These are phyloP conservation scores for Penicillium arizonense DNA, from an alignment of 495 filamentous ascomycete species.

Conservation along the genomic window DNA sequence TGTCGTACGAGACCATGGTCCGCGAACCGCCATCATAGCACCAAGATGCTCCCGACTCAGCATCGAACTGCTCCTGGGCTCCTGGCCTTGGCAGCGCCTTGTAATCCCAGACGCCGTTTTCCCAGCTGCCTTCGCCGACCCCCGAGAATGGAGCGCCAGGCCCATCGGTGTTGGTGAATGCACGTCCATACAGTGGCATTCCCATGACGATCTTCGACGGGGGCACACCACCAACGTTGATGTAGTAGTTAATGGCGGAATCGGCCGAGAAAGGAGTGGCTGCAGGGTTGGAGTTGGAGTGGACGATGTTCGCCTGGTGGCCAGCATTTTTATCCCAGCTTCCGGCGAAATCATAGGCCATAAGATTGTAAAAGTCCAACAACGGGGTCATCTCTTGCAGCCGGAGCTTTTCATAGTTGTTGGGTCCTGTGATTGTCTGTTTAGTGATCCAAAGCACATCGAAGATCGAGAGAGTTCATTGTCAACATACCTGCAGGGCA, in stretches of 20 bases:
- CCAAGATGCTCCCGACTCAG: slow-evolving; percentile 59
- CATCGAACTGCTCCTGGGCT: slow-evolving; percentile 37
- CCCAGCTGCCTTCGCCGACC: slow-evolving; percentile 65
- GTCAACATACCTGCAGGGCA: slow-evolving; percentile 40
- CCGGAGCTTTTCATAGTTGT: slow-evolving; percentile 67
- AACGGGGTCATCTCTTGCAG: slow-evolving; percentile 67
- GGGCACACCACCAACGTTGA: slow-evolving; percentile 51
- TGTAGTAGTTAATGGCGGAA: slow-evolving; percentile 60
- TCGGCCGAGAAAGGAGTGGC: slow-evolving; percentile 57
- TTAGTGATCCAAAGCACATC: slow-evolving; percentile 16
- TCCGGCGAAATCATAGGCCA: slow-evolving; percentile 82
- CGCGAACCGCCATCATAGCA: slow-evolving; percentile 60
- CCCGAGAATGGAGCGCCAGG: slow-evolving; percentile 68
- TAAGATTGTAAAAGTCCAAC: slow-evolving; percentile 78
- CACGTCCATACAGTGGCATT: slow-evolving; percentile 84
- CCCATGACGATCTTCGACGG: slow-evolving; percentile 76
- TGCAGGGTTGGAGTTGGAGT: slow-evolving; percentile 48
- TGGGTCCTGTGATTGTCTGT: slow-evolving; percentile 29
- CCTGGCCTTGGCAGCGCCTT: slow-evolving; percentile 57
- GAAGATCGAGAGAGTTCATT: neutral
- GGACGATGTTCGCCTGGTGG: slow-evolving; percentile 77
- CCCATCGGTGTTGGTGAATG: slow-evolving; percentile 73
- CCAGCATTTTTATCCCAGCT: slow-evolving; percentile 73
- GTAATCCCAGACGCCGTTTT: slow-evolving; percentile 83
- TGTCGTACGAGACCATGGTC: slow-evolving; percentile 80